phyloP scores from a whole-genome alignment of 2,329 filamentous ascomycete species.

The Aspergillus versicolor region DNA sequence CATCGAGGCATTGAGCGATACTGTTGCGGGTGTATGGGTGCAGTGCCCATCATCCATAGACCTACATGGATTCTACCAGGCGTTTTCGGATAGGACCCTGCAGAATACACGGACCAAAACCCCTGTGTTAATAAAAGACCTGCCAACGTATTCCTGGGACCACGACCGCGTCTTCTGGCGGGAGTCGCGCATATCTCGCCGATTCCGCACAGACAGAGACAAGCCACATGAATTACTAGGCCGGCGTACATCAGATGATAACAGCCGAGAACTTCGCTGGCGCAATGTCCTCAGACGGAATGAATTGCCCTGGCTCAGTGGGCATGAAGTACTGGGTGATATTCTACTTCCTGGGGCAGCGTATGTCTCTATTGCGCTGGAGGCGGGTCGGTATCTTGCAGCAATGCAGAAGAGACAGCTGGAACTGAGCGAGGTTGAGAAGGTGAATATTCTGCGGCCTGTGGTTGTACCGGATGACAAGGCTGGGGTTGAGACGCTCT shows the following conservation, averaged over 20 bases:
- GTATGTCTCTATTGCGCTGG: not conserved
- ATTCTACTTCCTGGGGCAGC: not conserved
- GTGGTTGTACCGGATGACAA: too few relatives aligned
- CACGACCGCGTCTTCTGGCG: not conserved
- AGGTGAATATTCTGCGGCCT: too few relatives aligned
- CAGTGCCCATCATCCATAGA: too few relatives aligned
- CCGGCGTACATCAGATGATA: not conserved
- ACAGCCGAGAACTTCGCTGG: not conserved
- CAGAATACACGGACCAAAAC: too few relatives aligned
- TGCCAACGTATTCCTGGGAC: not conserved
- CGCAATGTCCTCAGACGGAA: not conserved
- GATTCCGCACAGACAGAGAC: not conserved
- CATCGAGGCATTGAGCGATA: too few relatives aligned
- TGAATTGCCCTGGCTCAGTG: not conserved
- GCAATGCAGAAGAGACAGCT: too few relatives aligned
- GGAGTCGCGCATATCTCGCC: not conserved
- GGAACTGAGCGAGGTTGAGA: too few relatives aligned
- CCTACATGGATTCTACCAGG: too few relatives aligned
- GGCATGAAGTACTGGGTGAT: not conserved
- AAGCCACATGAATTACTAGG: not conserved
- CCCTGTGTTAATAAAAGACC: conserved; percentile 18
- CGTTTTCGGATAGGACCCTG: too few relatives aligned
- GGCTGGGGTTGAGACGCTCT: too few relatives aligned
- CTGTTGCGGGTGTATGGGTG: too few relatives aligned
- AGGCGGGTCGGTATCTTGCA: not conserved